These are phyloP conservation scores for Penicillium longicatenatum DNA, from an alignment of 495 filamentous ascomycete genomes.

Conservation along the genomic window DNA sequence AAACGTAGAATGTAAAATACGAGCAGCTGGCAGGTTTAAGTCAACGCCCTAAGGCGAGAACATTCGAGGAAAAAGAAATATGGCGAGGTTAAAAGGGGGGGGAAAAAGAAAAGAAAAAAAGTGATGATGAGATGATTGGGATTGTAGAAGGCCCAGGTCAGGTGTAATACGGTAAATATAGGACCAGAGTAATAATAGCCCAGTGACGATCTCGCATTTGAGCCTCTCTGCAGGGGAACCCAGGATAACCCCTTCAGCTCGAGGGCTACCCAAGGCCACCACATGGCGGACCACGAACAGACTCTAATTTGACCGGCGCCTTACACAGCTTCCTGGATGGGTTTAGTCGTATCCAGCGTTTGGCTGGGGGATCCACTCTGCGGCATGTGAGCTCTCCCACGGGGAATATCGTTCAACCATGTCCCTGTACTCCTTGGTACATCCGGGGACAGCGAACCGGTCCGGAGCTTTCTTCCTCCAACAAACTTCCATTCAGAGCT, in stretches of 20 bases:
- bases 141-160: constrained; percentile 8
- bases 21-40: constrained; percentile 5
- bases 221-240: constrained; percentile 27
- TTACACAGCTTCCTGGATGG: not conserved
- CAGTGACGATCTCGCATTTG: constrained; percentile 28
- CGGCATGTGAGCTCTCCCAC: constrained; percentile 18
- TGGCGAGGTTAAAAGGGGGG: not conserved
- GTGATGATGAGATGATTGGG: not conserved
- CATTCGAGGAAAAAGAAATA: not conserved
- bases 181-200: not conserved
- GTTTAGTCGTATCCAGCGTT: constrained; percentile 2
- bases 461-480: not conserved
- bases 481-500: not conserved
- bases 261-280: constrained; percentile 12
- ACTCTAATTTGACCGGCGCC: constrained; percentile 9
- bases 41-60: not conserved
- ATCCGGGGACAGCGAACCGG: not conserved
- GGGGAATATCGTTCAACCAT: not conserved
- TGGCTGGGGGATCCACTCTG: constrained; percentile 6
- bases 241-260: constrained; percentile 17
- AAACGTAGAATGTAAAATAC: constrained; percentile 9
- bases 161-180: constrained; percentile 12
- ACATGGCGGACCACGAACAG: constrained; percentile 14
- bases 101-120: not conserved
- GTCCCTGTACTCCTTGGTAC: not conserved